A percentile compares a stretch with the other conserved stretches of the same genome.
These are phyloP conservation scores for Colletotrichum sp. DNA, from an alignment of 2,329 filamentous ascomycete genomes.

Conservation along the genomic window DNA sequence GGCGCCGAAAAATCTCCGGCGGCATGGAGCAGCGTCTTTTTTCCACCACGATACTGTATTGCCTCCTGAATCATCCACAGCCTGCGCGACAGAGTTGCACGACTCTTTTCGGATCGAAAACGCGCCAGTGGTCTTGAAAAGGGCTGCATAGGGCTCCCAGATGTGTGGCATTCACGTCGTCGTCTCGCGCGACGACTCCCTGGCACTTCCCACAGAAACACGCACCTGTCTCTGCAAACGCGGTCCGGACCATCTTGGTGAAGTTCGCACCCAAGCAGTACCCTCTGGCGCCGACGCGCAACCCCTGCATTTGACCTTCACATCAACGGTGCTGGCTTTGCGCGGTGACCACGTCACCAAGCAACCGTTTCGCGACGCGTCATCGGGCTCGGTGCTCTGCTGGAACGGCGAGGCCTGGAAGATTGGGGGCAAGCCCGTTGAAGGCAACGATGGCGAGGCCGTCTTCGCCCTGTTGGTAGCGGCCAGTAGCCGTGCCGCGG, in stretches of 20 bases:
- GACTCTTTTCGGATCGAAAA: not conserved
- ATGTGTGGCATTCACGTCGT: slow-evolving; percentile 69
- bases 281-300: slow-evolving; percentile 28
- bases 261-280: slow-evolving; percentile 32
- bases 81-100: not conserved
- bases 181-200: slow-evolving; percentile 43
- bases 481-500: slow-evolving; percentile 35
- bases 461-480: slow-evolving; percentile 67
- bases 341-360: slow-evolving; percentile 73
- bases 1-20: not conserved
- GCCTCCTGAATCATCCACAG: not conserved
- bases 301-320: slow-evolving; percentile 62
- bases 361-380: slow-evolving; percentile 73
- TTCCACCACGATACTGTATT: not conserved
- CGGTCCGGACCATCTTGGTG: slow-evolving; percentile 64
- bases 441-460: slow-evolving; percentile 78
- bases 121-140: not conserved
- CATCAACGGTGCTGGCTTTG: slow-evolving; percentile 90
- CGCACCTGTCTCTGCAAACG: slow-evolving; percentile 55
- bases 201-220: slow-evolving; percentile 40
- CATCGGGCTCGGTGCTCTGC: slow-evolving; percentile 73
- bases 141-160: not conserved
- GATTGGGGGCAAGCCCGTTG: slow-evolving; percentile 61
- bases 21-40: not conserved
- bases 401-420: slow-evolving; percentile 99